A percentile compares a stretch with the other conserved stretches of the same genome.
phyloP scores from a whole-genome alignment of 148 eudicot genomes.

The Cornus controversa region DNA sequence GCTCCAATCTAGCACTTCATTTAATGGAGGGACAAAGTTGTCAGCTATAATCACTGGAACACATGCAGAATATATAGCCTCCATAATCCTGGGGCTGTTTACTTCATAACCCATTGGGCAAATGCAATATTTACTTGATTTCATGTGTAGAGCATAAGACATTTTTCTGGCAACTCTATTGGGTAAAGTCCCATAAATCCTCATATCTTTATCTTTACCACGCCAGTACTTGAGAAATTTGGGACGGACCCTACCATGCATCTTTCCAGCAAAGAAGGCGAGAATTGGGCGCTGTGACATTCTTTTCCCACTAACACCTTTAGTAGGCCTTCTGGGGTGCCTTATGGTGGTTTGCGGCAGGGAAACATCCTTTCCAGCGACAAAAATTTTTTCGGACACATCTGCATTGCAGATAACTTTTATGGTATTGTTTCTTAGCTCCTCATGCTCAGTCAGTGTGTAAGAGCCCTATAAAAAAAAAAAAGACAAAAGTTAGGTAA shows the following conservation, averaged over 20 bases:
- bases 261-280: conserved; percentile 85
- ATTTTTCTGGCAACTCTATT: conserved; percentile 43
- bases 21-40: conserved; percentile 71
- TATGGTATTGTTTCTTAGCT: conserved; percentile 63
- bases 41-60: conserved; percentile 92
- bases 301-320: conserved; percentile 68
- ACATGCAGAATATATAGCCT: conserved; percentile 88
- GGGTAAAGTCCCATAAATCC: conserved; percentile 69
- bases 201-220: conserved; percentile 62
- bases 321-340: conserved; percentile 52
- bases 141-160: conserved; percentile 80
- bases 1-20: conserved; percentile 82
- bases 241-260: conserved; percentile 91
- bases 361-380: conserved; percentile 71
- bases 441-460: conserved; percentile 64
- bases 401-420: conserved; percentile 96
- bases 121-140: conserved; percentile 89
- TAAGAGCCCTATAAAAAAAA: conserved; percentile 70
- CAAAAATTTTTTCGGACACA: conserved; percentile 75
- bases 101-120: conserved; percentile 99
- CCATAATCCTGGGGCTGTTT: conserved; percentile 93
- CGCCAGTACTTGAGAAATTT: conserved; percentile 67
- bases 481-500: not conserved
- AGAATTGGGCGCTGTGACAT: conserved; percentile 83
- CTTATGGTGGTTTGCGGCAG: conserved; percentile 82